These are phyloP conservation scores for Syzygium oleosum DNA, from an alignment of 345 rosid genomes.

Conservation along the genomic window DNA sequence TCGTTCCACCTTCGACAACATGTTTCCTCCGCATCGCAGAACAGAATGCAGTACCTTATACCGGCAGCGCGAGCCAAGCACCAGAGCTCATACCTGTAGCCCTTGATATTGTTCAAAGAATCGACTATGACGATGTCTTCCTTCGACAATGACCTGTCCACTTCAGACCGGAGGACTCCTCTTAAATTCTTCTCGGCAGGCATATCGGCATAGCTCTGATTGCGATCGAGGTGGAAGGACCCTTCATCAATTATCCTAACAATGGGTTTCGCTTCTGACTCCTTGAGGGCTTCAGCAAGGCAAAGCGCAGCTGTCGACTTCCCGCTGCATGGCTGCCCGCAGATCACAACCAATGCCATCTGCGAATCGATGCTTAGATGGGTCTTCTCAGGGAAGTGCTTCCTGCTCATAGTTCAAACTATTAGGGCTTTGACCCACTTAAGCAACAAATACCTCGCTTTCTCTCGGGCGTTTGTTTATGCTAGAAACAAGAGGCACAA, in stretches of 20 bases:
- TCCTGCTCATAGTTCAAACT: not conserved
- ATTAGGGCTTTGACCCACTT: not conserved
- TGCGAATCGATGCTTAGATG: not conserved
- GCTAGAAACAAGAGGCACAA: not conserved
- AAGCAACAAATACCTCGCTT: not conserved
- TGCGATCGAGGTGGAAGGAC: slow-evolving; percentile 82
- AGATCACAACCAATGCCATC: slow-evolving; percentile 91
- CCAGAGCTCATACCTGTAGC: slow-evolving; percentile 93
- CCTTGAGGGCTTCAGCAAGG: slow-evolving; percentile 59
- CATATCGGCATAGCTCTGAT: slow-evolving; percentile 85
- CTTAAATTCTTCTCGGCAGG: slow-evolving; percentile 86
- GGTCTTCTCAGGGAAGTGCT: not conserved
- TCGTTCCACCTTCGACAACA: slow-evolving; percentile 75
- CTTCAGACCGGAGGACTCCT: slow-evolving; percentile 94
- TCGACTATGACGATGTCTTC: slow-evolving; percentile 76
- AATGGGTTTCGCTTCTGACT: slow-evolving; percentile 47
- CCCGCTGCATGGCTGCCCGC: slow-evolving; percentile 97
- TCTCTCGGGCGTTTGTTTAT: not conserved
- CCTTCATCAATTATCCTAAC: slow-evolving; percentile 65
- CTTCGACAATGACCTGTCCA: slow-evolving; percentile 90
- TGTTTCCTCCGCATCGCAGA: slow-evolving; percentile 58
- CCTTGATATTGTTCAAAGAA: slow-evolving; percentile 92
- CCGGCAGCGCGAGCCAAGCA: slow-evolving; percentile 93
- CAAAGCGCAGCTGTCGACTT: slow-evolving; percentile 63
- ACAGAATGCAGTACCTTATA: slow-evolving; percentile 72